Evolutionary conservation across 805 yeast genomes (phyloP).

Genomic region (Lipomyces anomalus): DNA sequence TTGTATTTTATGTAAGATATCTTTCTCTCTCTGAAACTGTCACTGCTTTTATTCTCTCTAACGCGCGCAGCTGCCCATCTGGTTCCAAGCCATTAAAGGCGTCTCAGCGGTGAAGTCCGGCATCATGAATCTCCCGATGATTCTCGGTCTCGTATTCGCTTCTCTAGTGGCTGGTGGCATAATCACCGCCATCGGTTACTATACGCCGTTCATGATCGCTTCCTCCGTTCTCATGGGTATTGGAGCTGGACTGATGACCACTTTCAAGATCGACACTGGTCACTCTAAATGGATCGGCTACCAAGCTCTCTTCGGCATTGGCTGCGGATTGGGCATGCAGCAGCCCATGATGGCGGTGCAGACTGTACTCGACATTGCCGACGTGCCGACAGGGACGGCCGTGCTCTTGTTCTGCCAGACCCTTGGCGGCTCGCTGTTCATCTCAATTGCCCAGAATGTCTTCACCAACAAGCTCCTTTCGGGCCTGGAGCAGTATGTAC

Average conservation of each 20-base stretch:
- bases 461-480: constrained; percentile 2
- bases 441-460: constrained; percentile 8
- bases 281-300: constrained; percentile 40
- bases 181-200: constrained; percentile 39
- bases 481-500: not conserved
- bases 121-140: constrained; percentile 40
- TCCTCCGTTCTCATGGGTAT: constrained; percentile 38
- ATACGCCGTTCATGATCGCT: constrained; percentile 36
- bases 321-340: constrained; percentile 38
- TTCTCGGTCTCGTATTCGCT: constrained; percentile 39
- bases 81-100: constrained; percentile 44
- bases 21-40: not conserved
- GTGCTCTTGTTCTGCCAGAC: constrained; percentile 4
- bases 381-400: constrained; percentile 11
- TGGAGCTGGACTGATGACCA: constrained; percentile 42
- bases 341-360: constrained; percentile 8
- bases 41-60: not conserved
- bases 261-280: constrained; percentile 40
- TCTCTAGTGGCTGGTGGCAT: constrained; percentile 43
- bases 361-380: constrained; percentile 6
- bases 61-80: constrained; percentile 47
- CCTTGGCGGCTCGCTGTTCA: constrained; percentile 7
- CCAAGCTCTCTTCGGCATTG: constrained; percentile 44
- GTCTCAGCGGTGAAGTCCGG: constrained; percentile 39
- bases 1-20: constrained; percentile 43